phyloP scores from a whole-genome alignment of 495 filamentous ascomycete species.

The Terfezia boudieri region DNA sequence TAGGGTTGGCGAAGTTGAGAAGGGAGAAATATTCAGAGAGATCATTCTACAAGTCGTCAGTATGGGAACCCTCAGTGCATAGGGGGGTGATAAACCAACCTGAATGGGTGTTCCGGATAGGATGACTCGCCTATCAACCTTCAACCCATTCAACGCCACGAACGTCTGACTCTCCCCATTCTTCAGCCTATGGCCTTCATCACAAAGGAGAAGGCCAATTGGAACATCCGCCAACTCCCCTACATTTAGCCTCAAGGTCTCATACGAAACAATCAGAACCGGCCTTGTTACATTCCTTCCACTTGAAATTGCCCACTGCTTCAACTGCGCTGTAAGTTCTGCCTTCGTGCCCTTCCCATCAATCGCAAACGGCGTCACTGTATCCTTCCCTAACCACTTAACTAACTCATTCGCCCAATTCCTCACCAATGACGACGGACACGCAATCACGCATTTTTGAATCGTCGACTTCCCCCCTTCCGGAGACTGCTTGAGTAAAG shows the following conservation, averaged over 20 bases:
- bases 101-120: slow-evolving; percentile 94
- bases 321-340: slow-evolving; percentile 67
- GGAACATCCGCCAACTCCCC: slow-evolving; percentile 67
- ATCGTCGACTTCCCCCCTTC: slow-evolving; percentile 85
- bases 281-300: slow-evolving; percentile 80
- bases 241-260: slow-evolving; percentile 77
- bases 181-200: slow-evolving; percentile 95
- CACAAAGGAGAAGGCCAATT: slow-evolving; percentile 89
- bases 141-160: slow-evolving; percentile 66
- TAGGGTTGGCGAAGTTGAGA: slow-evolving; percentile 91
- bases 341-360: slow-evolving; percentile 93
- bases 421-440: slow-evolving; percentile 82
- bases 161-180: slow-evolving; percentile 94
- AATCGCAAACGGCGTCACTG: slow-evolving; percentile 82
- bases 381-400: slow-evolving; percentile 88
- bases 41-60: slow-evolving; percentile 36
- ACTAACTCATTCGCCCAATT: slow-evolving; percentile 95
- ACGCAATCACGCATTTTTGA: slow-evolving; percentile 96
- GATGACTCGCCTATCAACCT: slow-evolving; percentile 81
- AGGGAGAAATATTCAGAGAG: slow-evolving; percentile 92
- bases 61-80: not conserved
- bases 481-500: slow-evolving; percentile 79
- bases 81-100: not conserved
- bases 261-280: slow-evolving; percentile 98
- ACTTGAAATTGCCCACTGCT: slow-evolving; percentile 81